A percentile compares a stretch with the other conserved stretches of the same genome.
These are phyloP conservation scores for Gardenia jasminoides DNA, from an alignment of 257 asterid genomes.

Conservation along the genomic window DNA sequence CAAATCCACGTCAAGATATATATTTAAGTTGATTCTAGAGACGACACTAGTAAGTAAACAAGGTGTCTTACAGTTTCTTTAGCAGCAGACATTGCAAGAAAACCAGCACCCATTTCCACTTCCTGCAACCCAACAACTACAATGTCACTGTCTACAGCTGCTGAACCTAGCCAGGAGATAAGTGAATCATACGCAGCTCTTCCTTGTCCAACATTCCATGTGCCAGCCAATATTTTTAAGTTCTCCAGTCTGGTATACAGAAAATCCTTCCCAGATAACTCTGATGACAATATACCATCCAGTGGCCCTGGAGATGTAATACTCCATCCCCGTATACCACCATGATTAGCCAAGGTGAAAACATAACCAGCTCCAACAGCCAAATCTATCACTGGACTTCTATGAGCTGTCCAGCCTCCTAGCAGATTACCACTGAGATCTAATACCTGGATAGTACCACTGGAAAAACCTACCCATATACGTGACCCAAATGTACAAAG, in stretches of 20 bases:
- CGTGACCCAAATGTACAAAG: conserved; percentile 69
- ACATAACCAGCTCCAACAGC: conserved; percentile 66
- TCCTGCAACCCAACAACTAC: conserved; percentile 93
- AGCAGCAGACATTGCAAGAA: conserved; percentile 99
- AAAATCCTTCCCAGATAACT: conserved; percentile 76
- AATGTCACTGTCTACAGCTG: conserved; percentile 67
- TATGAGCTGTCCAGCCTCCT: conserved; percentile 91
- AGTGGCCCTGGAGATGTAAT: conserved; percentile 82
- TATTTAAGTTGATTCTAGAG: neutral
- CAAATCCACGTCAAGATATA: neutral
- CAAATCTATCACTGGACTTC: conserved; percentile 68
- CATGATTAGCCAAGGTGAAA: conserved; percentile 86
- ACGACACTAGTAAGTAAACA: neutral
- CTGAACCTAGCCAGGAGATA: conserved; percentile 84
- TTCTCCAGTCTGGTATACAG: conserved; percentile 74
- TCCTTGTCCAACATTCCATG: conserved; percentile 99
- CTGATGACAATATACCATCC: conserved; percentile 59
- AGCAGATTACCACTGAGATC: conserved; percentile 75
- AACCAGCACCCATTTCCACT: conserved; percentile 99
- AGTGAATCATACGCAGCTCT: conserved; percentile 88
- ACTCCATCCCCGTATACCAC: conserved; percentile 99
- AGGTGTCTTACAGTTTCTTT: conserved; percentile 76
- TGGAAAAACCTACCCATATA: conserved; percentile 84
- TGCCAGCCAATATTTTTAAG: conserved; percentile 86
- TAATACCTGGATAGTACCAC: conserved; percentile 83